Base-by-base conservation (phyloP, 805 yeast genomes). In the Candida ficus region DNA sequence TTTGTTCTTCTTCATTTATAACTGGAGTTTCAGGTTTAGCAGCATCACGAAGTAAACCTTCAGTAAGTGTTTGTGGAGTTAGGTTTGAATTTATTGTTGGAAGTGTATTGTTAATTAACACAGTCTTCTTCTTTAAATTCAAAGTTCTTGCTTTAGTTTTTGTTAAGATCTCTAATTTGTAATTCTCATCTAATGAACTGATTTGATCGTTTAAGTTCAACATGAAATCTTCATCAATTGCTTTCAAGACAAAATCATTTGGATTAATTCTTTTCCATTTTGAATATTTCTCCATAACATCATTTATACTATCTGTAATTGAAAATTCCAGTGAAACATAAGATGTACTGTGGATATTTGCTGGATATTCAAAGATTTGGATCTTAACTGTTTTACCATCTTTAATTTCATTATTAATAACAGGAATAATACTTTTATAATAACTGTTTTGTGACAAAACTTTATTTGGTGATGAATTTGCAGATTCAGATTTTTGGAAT, bases 161-260 rank as follows among this genome's bases (percentile, higher is more conserved):
- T 2, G 73, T 63, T 4, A 74, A 53, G 5, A 70, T 53, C 40
- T 73, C 78, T 16, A 75, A 54, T 14, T 57, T 57, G 39, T 57
- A 53, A 34, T 62, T 58, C 5, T 70, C 71, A 47, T 69, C 73
- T 10, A 74, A 53, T 4, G 70, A 55, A 22, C 64, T 57, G 21
- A 73, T 62, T 4, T 64, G 58, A 37, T 65, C 70, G 29, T 66
- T 63, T n/a, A 66, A 45, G 41, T 68, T 67, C 7, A 64, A 42
- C 2, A 56, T 39, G 4, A 48, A 39, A 14, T 57, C 55, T 31
- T 64, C 63, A 12, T 58, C 63, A 2, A 54, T 48, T 0, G 63
- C 45, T 43, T 67, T 68, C 14, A 67, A 34, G 5, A 58, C 54
- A 41, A 64, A 68, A 27, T 62, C 63, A 22, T 52, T 60, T 1